Evolutionary conservation across 371 early-diverging fungal species (phyloP).

Genomic region (Haplosporangium sp.): DNA sequence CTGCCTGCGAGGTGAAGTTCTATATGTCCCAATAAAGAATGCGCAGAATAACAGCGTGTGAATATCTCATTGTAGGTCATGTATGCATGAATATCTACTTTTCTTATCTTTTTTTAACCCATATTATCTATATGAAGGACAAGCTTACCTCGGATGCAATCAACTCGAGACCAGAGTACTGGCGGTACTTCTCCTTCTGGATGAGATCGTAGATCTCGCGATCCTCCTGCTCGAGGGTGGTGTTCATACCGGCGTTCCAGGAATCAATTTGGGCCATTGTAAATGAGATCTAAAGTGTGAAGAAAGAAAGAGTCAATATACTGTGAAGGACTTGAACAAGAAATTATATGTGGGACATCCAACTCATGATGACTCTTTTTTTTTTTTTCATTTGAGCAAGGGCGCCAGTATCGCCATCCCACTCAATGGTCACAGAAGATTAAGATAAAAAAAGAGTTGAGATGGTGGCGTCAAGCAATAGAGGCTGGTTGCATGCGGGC

Average conservation of each 20-base stretch:
- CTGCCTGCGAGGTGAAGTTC: constrained; percentile 98
- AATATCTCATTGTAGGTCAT: background rate
- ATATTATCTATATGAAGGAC: background rate
- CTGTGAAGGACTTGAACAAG: background rate
- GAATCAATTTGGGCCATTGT: constrained; percentile 50
- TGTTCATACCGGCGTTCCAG: constrained; percentile 81
- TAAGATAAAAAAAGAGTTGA: background rate
- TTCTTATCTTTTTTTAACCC: constrained; percentile 7
- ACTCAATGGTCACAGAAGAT: too few species aligned
- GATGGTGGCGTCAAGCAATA: background rate
- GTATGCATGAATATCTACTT: background rate
- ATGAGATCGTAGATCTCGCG: constrained; percentile 94
- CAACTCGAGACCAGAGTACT: constrained; percentile 95
- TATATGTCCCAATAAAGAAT: constrained; percentile 47
- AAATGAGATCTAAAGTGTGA: constrained; percentile 2
- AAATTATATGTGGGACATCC: background rate
- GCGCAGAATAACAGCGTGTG: background rate
- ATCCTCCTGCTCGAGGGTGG: constrained; percentile 86
- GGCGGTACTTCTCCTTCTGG: constrained; percentile 97
- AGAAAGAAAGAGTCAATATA: background rate
- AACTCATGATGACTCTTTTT: background rate
- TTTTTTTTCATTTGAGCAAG: too few species aligned
- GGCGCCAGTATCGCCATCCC: too few species aligned
- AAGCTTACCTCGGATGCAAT: constrained; percentile 96
- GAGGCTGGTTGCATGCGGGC: constrained; percentile 19